Evolutionary conservation across 179 eudicot species (phyloP).

Genomic region (Camellia oleifera): DNA sequence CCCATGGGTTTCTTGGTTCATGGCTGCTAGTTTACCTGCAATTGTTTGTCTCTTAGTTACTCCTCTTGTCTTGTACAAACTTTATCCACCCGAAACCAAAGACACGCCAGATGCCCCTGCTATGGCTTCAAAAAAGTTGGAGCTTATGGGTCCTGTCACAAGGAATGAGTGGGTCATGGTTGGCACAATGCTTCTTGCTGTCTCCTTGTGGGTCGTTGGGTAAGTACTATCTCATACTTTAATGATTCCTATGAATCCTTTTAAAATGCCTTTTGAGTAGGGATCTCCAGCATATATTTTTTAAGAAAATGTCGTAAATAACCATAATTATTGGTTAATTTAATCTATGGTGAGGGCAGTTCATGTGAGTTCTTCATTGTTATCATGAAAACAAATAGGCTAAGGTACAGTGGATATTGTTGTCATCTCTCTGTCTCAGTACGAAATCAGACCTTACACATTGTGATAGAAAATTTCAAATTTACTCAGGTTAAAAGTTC

Average conservation of each 20-base stretch:
- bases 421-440: not conserved
- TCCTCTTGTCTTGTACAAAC: conserved; percentile 60
- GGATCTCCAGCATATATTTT: not conserved
- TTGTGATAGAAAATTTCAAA: not conserved
- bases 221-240: conserved; percentile 20
- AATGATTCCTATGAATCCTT: conserved; percentile 6
- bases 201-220: conserved; percentile 74
- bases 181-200: conserved; percentile 78
- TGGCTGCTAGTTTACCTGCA: conserved; percentile 66
- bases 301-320: not conserved
- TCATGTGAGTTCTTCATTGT: not conserved
- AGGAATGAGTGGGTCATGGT: conserved; percentile 78
- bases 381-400: not conserved
- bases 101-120: conserved; percentile 85
- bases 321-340: not conserved
- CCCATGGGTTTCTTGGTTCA: conserved; percentile 76
- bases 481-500: not conserved
- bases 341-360: not conserved
- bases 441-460: not conserved
- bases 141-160: conserved; percentile 75
- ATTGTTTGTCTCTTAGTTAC: conserved; percentile 48
- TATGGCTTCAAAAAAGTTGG: conserved; percentile 58
- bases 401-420: not conserved
- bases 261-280: not conserved
- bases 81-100: conserved; percentile 71